Evolutionary conservation across 345 rosid species (phyloP).

Genomic region (Cardiospermum halicacabum): DNA sequence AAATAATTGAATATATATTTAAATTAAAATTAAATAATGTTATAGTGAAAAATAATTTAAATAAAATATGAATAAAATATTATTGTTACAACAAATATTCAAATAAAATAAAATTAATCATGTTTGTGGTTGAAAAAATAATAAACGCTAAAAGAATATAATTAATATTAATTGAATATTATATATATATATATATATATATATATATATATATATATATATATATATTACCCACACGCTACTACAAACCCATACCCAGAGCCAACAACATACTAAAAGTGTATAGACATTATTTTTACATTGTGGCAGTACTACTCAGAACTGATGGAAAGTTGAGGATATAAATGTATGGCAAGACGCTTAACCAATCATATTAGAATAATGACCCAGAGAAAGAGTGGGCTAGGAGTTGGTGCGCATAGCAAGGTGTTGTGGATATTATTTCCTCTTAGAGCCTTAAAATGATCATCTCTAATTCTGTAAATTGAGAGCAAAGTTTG

Average conservation of each 20-base stretch:
- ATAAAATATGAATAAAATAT: no score
- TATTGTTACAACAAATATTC: no score
- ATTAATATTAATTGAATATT: no score
- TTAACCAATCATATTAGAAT: constrained; percentile 82
- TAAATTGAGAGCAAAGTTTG: not conserved
- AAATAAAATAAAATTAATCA: no score
- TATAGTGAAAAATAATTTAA: no score
- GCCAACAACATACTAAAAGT: constrained; percentile 66
- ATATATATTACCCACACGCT: no score
- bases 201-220: no score
- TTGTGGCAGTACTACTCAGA: constrained; percentile 80
- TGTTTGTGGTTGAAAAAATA: no score
- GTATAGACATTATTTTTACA: constrained; percentile 72
- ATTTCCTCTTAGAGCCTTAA: constrained; percentile 63
- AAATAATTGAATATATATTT: no score
- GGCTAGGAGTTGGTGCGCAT: constrained; percentile 91
- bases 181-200: no score
- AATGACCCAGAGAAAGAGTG: constrained; percentile 73
- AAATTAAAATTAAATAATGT: no score
- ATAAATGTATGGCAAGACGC: constrained; percentile 74
- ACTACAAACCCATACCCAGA: constrained; percentile 89
- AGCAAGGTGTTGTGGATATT: constrained; percentile 80
- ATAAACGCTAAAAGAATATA: no score
- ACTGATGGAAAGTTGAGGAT: constrained; percentile 93
- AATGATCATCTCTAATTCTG: not conserved